Base-by-base conservation (phyloP, 176 grass and related monocot species). In the Triticum turgidum region DNA sequence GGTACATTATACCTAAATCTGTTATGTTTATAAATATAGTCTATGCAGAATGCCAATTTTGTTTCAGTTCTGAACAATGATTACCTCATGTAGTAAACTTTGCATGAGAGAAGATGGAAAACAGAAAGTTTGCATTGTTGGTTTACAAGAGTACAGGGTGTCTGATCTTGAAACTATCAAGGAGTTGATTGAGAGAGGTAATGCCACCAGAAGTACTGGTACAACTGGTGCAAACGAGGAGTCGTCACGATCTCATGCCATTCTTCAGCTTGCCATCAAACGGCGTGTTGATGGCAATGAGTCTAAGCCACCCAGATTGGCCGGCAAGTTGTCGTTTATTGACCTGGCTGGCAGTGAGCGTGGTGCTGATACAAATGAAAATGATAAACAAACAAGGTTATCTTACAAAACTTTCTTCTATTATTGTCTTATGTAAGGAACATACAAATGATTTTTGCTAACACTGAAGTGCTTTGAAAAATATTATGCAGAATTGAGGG, bases 201-300 rank as follows among this genome's bases (percentile, higher is more conserved):
- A 91, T 91, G 82, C 90, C 33, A 93, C 94, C 42, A 92, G 97
- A 92, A 99, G 92, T 88, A 99, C 85, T 12, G 97, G 97, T 54
- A 99, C 92, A 87, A 99, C 94, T 79, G 97, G 94, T 83, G 97
- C 97, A 68, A 99, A 97, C 11, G 97, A 99, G 87, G 97, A 99
- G 69, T 99, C 97, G 0, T 99, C 97, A 34, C 88, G 97, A 64
- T 99, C 97, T 78, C 97, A 99, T 91, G 97, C 97, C 41, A 99
- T 99, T 89, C 97, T 99, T 85, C 97, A 99, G 80, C 97, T 99
- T 94, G 97, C 91, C 72, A 99, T 99, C 85, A 99, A 99, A 85
- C 93, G 61, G 69, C 80, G 88, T 77, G 80, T 93, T 65, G 94
- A 99, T 83, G 97, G 89, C 27, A 99, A 81, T 73, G 89, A 93